Base-by-base conservation (phyloP, 1,284 basidiomycete species). In the Ustilago lituana region DNA sequence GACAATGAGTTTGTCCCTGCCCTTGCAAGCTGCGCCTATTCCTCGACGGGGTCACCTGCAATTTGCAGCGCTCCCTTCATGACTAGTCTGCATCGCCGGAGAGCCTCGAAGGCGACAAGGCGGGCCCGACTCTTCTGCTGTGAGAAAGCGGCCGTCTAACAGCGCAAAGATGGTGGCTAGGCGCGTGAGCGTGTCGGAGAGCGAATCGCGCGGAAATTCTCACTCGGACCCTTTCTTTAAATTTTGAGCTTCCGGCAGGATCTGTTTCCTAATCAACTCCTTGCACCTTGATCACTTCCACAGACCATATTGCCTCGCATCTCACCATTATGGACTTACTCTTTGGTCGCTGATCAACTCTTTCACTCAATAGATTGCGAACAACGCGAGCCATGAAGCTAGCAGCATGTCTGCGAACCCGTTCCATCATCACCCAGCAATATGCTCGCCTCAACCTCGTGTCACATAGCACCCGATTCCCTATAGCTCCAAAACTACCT, bases 381-480 rank as follows among this genome's bases (percentile, higher is more conserved):
- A 36, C 14, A 14, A 23, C 9, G 36, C 35, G 33, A 54, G 38
- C 38, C 33, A 62, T 63, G 60, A 63, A 57, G 44, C 17, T 39
- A 32, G 44, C 60, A 43, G 53, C 48, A 52, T 52, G 53, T 40
- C 44, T 53, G 54, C 49, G 47, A 23, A 11, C 50, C 17, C 56
- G 56, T 43, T 44, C 15, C 41, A 22, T 33, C 20, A 11, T 20
- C 23, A 23, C 20, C 5, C 11, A 27, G 15, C n/a, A 12, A 15
- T 6, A 11, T 59, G 44, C 33, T 11, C 23, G 12, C 9, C 5
- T 10, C 20, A 52, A 29, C 23, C 9, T 41, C 12, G 24, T 19
- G n/a, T 35, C 22, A 32, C 23, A 22, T 39, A 43, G 52, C 29
- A 40, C 24, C 24, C n/a, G 26, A 6, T 7, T 8, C 2, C 7